These are phyloP conservation scores for Aspergillus sp. DNA, from an alignment of 2,329 filamentous ascomycete species.

Conservation along the genomic window DNA sequence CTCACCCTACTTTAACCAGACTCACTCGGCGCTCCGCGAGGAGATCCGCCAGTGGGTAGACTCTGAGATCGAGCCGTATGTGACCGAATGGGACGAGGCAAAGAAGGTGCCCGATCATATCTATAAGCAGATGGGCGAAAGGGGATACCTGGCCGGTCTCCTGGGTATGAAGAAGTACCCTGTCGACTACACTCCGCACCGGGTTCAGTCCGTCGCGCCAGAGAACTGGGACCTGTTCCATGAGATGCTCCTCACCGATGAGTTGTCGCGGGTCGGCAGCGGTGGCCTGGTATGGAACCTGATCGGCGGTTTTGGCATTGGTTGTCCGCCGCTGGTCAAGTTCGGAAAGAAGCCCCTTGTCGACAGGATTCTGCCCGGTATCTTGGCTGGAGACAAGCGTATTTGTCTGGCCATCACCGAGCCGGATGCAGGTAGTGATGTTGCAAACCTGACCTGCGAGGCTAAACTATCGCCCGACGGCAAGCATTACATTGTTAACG, in stretches of 20 bases:
- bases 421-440: constrained; percentile 90
- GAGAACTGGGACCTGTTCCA: constrained; percentile 99
- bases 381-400: constrained; percentile 89
- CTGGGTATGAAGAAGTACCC: constrained; percentile 76
- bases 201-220: constrained; percentile 73
- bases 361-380: constrained; percentile 83
- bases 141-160: constrained; percentile 88
- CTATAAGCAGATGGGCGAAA: constrained; percentile 93
- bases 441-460: constrained; percentile 93
- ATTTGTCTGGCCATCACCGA: constrained; percentile 98
- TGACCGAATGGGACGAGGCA: constrained; percentile 95
- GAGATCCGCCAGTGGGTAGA: constrained; percentile 94
- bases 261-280: constrained; percentile 83
- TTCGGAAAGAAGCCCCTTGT: constrained; percentile 84
- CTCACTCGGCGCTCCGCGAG: constrained; percentile 84
- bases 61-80: constrained; percentile 81
- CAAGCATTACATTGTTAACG: constrained; percentile 99
- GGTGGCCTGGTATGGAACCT: constrained; percentile 97
- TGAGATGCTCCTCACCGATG: constrained; percentile 92
- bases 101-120: constrained; percentile 84
- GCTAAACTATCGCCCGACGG: constrained; percentile 93
- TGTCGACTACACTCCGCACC: constrained; percentile 68
- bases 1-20: constrained; percentile 94
- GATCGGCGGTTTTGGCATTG: constrained; percentile 95
- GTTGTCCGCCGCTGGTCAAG: constrained; percentile 86